Evolutionary conservation across 2,329 filamentous ascomycete genomes (phyloP).

Genomic region (Aureobasidium vineae): DNA sequence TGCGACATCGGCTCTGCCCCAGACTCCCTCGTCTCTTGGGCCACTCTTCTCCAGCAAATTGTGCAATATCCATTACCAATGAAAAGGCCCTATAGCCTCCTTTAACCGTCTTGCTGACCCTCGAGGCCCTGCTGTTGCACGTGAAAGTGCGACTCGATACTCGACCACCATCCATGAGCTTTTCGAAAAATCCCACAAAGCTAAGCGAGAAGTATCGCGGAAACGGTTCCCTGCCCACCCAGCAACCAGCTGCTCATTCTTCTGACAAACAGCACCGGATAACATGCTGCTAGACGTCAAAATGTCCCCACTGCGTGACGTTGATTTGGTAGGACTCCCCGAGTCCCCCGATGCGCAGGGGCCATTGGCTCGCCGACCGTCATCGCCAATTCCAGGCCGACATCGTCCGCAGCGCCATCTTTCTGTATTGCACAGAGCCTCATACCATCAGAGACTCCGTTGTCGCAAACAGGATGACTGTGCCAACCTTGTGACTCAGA

Average conservation of each 20-base stretch:
- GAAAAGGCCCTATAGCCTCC: background rate
- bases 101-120: constrained; percentile 12
- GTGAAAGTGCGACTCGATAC: background rate
- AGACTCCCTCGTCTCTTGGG: background rate
- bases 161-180: background rate
- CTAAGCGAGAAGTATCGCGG: constrained; percentile 19
- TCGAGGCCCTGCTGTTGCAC: background rate
- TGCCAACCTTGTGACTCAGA: constrained; percentile 6
- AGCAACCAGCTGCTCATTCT: constrained; percentile 10
- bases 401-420: constrained; percentile 3
- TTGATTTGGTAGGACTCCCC: constrained; percentile 8
- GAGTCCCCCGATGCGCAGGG: constrained; percentile 14
- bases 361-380: constrained; percentile 7
- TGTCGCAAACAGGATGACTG: constrained; percentile 17
- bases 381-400: constrained; percentile 11
- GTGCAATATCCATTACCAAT: constrained; percentile 25
- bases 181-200: constrained; percentile 21
- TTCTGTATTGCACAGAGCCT: constrained; percentile 12
- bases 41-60: constrained; percentile 22
- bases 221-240: constrained; percentile 8
- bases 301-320: constrained; percentile 3
- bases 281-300: constrained; percentile 9
- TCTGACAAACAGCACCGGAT: constrained; percentile 16
- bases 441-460: constrained; percentile 14
- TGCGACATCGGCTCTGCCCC: constrained; percentile 22